Percentiles rank a stretch among this genome's conserved stretches.
Conservation (phyloP, 2,329 filamentous ascomycete genomes). For the Colletotrichum sojae region DNA sequence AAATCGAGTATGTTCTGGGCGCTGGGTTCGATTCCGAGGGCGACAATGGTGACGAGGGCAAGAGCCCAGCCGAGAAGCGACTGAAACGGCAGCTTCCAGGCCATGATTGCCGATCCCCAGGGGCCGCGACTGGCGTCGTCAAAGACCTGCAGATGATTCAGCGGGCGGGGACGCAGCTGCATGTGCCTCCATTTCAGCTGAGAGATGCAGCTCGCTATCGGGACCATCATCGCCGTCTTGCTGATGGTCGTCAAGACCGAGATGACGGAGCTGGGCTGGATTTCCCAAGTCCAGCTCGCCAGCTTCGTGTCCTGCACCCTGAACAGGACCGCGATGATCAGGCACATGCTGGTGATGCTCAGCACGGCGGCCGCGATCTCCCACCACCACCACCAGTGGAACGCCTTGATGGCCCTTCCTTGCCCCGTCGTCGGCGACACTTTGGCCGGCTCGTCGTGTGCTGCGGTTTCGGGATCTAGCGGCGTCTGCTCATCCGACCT, state of each 20-base stretch:
- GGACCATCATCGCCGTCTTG: constrained; percentile 49
- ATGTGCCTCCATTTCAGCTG: constrained; percentile 55
- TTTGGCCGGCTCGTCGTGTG: background rate
- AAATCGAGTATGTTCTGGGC: constrained; percentile 42
- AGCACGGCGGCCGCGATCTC: constrained; percentile 29
- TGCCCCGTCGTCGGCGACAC: background rate
- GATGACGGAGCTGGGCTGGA: constrained; percentile 51
- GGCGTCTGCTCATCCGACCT: background rate
- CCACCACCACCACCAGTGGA: constrained; percentile 36
- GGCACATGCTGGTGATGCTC: constrained; percentile 24
- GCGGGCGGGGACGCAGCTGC: constrained; percentile 31
- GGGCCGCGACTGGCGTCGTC: constrained; percentile 48
- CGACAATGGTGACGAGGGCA: constrained; percentile 37
- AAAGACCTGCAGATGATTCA: constrained; percentile 47
- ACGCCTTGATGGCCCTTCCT: background rate
- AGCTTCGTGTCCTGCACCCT: constrained; percentile 8
- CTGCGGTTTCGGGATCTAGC: background rate
- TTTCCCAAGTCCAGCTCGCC: constrained; percentile 29
- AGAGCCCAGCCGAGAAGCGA: constrained; percentile 25
- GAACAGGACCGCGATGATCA: constrained; percentile 29
- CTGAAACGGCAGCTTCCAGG: constrained; percentile 13
- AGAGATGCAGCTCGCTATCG: constrained; percentile 49
- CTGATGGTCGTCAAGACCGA: constrained; percentile 50
- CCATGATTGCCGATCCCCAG: constrained; percentile 42
- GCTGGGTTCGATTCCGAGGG: constrained; percentile 41